phyloP scores from a whole-genome alignment of 495 filamentous ascomycete genomes.

The Neurospora tetraspora region DNA sequence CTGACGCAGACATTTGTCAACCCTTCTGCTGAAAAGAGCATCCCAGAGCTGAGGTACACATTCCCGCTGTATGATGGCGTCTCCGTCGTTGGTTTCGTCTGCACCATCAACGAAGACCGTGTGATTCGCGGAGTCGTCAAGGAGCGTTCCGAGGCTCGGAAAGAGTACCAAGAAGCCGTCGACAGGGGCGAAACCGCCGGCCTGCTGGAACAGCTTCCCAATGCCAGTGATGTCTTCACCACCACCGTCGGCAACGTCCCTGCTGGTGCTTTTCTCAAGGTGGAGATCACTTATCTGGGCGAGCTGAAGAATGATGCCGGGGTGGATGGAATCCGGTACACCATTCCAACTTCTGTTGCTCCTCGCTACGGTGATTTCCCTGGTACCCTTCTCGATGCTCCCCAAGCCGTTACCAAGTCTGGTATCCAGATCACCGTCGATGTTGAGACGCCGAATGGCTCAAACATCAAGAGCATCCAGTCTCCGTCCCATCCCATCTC shows the following conservation, averaged over 20 bases:
- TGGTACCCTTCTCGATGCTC: constrained; percentile 11
- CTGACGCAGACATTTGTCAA: constrained; percentile 55
- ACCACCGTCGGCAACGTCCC: constrained; percentile 56
- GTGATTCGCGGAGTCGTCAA: constrained; percentile 50
- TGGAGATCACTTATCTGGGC: constrained; percentile 53
- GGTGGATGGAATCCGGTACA: constrained; percentile 52
- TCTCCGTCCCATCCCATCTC: constrained; percentile 60
- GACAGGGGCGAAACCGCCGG: constrained; percentile 48
- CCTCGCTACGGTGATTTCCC: constrained; percentile 51
- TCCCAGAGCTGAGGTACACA: constrained; percentile 44
- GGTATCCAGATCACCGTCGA: constrained; percentile 53
- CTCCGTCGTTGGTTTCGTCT: constrained; percentile 52
- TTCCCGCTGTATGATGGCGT: constrained; percentile 63
- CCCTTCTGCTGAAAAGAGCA: constrained; percentile 24
- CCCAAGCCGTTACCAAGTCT: constrained; percentile 6
- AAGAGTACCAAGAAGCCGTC: constrained; percentile 44
- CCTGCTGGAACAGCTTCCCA: constrained; percentile 47
- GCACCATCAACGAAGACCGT: constrained; percentile 37
- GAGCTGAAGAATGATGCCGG: constrained; percentile 59
- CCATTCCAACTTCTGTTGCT: constrained; percentile 51
- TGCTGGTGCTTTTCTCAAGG: constrained; percentile 36
- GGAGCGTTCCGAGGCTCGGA: constrained; percentile 45
- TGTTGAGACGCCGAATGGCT: constrained; percentile 43
- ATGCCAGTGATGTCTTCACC: constrained; percentile 53
- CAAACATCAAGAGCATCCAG: constrained; percentile 47